Evolutionary conservation across 495 filamentous ascomycete genomes (phyloP), one percentile per base, ranked within the genome.

Genomic region (Aspergillus nanangensis): DNA sequence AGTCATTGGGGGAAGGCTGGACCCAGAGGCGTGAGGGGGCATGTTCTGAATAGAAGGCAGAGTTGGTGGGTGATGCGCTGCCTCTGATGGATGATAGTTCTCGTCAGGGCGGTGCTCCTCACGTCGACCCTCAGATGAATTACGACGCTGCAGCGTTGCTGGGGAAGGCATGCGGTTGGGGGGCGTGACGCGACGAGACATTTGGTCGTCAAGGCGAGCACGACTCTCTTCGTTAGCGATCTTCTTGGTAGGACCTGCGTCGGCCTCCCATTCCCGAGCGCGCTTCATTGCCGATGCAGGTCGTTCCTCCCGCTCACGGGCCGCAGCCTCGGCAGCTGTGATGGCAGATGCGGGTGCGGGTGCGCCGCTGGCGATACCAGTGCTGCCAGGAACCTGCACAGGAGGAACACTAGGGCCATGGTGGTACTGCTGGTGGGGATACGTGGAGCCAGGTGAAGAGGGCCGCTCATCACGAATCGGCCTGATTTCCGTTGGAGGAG

Each of bases 31-130:
- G 15, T 80, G 81, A 24, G 78, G 79, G 43, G 86, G 84, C 74
- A 86, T 84, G 24, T 83, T 71, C 52, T 90, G 84, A 48, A 87
- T 82, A 14, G 84, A 79, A 13, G 83, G 79, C 46, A 90, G 71
- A 3, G 83, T 79, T 18, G 80, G 84, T 8, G 86, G 86, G 57
- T 95, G 90, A 65, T 95, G 90, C 4, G 90, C 88, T 20, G 88
- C 88, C 58, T 94, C 90, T 1, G 90, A 94, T 5, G 90, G 90
- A 53, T 94, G 87, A 52, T 95, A 95, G 37, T 76, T 79, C 37
- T 91, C 86, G 43, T 86, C 84, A 20, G 72, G 70, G 25, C 83
- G 81, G 27, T 84, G 77, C 51, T 87, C 84, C 25, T 88, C 86
- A 38, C 68, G 71, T 22, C 84, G 79, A 43, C 77, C 77, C 53